Evolutionary conservation across 352 stramenopile species (phyloP).

Genomic region (Phytophthora ohioensis): DNA sequence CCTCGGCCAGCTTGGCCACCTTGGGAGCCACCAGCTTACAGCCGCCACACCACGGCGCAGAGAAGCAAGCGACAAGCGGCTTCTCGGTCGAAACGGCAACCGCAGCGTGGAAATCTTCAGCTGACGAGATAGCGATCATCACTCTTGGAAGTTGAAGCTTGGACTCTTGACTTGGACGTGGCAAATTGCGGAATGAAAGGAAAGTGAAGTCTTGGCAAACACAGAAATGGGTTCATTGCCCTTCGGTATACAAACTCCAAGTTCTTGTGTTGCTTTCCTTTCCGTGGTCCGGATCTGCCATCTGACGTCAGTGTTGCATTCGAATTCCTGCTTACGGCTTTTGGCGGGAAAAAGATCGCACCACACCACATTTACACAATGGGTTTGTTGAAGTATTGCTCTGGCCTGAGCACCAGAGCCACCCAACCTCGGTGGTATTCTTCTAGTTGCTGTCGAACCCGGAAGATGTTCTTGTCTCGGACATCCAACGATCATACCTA

Average conservation of each 20-base stretch:
- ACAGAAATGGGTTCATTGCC: conserved; percentile 17
- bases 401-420: too few species aligned
- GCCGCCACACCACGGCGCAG: conserved; percentile 69
- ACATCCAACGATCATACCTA: too few species aligned
- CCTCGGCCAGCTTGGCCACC: conserved; percentile 57
- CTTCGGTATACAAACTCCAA: conserved; percentile 32
- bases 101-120: conserved; percentile 53
- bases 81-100: conserved; percentile 42
- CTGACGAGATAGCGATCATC: conserved; percentile 48
- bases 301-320: conserved; percentile 29
- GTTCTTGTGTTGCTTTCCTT: conserved; percentile 25
- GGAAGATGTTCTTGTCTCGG: too few species aligned
- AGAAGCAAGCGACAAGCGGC: conserved; percentile 61
- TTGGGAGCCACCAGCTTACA: conserved; percentile 72
- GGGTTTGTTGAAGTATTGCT: background rate
- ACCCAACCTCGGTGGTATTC: too few species aligned
- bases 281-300: conserved; percentile 17
- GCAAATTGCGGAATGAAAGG: conserved; percentile 46
- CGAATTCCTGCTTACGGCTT: conserved; percentile 33
- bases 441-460: too few species aligned
- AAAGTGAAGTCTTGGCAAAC: conserved; percentile 2
- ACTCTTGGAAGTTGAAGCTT: conserved; percentile 11
- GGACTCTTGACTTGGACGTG: conserved; percentile 19
- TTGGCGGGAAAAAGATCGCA: conserved; percentile 35
- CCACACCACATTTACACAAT: conserved; percentile 22